These are phyloP conservation scores for Starmerella asiatica DNA, from an alignment of 805 yeast species.

Conservation along the genomic window DNA sequence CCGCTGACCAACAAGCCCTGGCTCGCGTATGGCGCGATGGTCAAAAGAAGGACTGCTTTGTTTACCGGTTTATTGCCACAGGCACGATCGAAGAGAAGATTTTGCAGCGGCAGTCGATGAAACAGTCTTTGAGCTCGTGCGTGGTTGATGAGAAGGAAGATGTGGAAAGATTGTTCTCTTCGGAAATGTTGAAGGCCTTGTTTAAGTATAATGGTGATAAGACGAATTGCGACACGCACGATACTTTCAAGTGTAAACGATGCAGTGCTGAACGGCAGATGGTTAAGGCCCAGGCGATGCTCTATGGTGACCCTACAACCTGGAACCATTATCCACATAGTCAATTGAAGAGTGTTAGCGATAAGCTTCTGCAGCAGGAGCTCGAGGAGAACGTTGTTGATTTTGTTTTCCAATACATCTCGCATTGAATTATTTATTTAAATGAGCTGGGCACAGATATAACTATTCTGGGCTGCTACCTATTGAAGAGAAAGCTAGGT, in stretches of 20 bases:
- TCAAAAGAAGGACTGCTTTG: constrained; percentile 90
- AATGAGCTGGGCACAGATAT: too few species aligned
- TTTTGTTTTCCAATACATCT: constrained; percentile 84
- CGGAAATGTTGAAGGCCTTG: constrained; percentile 63
- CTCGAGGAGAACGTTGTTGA: constrained; percentile 48
- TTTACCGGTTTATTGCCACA: constrained; percentile 82
- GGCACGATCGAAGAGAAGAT: constrained; percentile 96
- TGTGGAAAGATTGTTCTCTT: constrained; percentile 80
- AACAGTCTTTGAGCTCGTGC: constrained; percentile 80
- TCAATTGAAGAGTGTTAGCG: constrained; percentile 52
- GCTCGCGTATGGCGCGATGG: constrained; percentile 99
- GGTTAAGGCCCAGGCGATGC: constrained; percentile 64
- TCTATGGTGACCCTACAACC: constrained; percentile 93
- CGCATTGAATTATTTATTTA: constrained; percentile 35
- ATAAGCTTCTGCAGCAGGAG: constrained; percentile 65
- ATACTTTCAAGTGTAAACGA: constrained; percentile 75
- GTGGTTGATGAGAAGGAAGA: constrained; percentile 95
- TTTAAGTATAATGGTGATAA: constrained; percentile 49
- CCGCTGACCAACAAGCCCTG: constrained; percentile 93
- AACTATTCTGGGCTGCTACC: too few species aligned
- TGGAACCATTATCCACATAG: constrained; percentile 78
- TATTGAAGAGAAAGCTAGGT: too few species aligned
- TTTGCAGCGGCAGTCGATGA: constrained; percentile 90
- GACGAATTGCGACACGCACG: constrained; percentile 82
- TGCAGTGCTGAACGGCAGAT: constrained; percentile 53